phyloP scores from a whole-genome alignment of 2,329 filamentous ascomycete species.

The Penicillium sp. region DNA sequence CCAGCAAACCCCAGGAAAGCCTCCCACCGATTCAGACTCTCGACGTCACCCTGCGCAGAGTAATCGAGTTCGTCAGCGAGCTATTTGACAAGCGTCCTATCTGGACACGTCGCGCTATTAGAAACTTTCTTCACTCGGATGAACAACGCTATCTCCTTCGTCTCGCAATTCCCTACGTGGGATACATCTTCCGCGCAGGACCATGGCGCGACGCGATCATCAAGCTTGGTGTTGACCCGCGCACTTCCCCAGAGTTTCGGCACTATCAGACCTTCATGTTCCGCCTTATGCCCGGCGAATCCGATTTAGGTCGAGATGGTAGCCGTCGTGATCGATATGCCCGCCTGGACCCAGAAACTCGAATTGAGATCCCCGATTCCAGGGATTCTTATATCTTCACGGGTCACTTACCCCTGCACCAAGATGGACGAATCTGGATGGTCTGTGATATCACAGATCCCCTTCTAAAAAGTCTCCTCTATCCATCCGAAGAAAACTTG shows the following conservation, averaged over 20 bases:
- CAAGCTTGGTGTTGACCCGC: conserved; percentile 81
- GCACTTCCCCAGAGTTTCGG: conserved; percentile 71
- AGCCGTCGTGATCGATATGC: conserved; percentile 31
- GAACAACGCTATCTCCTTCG: conserved; percentile 61
- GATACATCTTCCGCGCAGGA: conserved; percentile 89
- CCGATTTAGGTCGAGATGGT: conserved; percentile 33
- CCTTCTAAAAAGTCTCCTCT: conserved; percentile 64
- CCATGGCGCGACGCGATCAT: conserved; percentile 89
- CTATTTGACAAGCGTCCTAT: conserved; percentile 75
- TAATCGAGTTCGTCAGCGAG: conserved; percentile 63
- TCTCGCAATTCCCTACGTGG: conserved; percentile 76
- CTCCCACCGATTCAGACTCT: conserved; percentile 51
- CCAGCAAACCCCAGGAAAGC: conserved; percentile 59
- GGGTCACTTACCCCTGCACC: conserved; percentile 65
- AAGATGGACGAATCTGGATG: conserved; percentile 90
- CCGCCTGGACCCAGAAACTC: conserved; percentile 13
- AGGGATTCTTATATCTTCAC: conserved; percentile 70
- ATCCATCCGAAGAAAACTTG: conserved; percentile 52
- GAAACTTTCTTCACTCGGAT: conserved; percentile 64
- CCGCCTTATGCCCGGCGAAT: conserved; percentile 56
- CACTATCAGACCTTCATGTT: conserved; percentile 89
- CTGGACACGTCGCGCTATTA: conserved; percentile 79
- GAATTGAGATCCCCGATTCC: not conserved
- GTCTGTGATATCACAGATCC: conserved; percentile 89
- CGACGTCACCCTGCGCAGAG: conserved; percentile 60